Percentiles rank a stretch among this genome's conserved stretches.
These are phyloP conservation scores for Kregervanrija delftensis DNA, from an alignment of 805 yeast genomes.

Conservation along the genomic window DNA sequence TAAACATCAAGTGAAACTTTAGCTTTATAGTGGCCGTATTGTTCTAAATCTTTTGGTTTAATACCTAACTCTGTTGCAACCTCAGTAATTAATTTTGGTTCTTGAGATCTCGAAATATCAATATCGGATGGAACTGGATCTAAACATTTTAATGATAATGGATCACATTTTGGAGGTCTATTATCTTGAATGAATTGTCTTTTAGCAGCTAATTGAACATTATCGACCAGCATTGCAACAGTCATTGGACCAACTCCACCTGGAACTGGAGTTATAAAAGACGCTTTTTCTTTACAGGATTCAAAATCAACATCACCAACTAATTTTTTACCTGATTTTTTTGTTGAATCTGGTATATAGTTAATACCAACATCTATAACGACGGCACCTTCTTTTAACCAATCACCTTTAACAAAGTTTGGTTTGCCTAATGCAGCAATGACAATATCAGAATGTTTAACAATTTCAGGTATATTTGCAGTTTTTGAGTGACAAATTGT, in stretches of 20 bases:
- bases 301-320: constrained; percentile 76
- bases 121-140: constrained; percentile 77
- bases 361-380: constrained; percentile 83
- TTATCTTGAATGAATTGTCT: constrained; percentile 23
- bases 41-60: constrained; percentile 61
- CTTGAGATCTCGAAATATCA: constrained; percentile 70
- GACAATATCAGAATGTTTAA: constrained; percentile 65
- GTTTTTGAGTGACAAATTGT: constrained; percentile 70
- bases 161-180: constrained; percentile 35
- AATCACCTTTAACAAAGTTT: constrained; percentile 63
- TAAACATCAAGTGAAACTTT: constrained; percentile 61
- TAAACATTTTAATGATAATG: constrained; percentile 49
- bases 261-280: constrained; percentile 78
- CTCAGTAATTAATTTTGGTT: constrained; percentile 61
- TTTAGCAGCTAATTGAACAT: constrained; percentile 65
- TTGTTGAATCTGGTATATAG: constrained; percentile 57
- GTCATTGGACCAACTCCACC: constrained; percentile 95
- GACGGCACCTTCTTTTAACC: constrained; percentile 62
- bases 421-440: constrained; percentile 74
- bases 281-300: constrained; percentile 46
- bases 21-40: constrained; percentile 71
- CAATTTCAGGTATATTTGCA: constrained; percentile 36
- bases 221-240: constrained; percentile 72
- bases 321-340: constrained; percentile 62
- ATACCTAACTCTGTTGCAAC: constrained; percentile 68